A percentile compares a stretch with the other conserved stretches of the same genome.
These are phyloP conservation scores for Stephania cephalantha DNA, from an alignment of 164 flowering plant species.

Conservation along the genomic window DNA sequence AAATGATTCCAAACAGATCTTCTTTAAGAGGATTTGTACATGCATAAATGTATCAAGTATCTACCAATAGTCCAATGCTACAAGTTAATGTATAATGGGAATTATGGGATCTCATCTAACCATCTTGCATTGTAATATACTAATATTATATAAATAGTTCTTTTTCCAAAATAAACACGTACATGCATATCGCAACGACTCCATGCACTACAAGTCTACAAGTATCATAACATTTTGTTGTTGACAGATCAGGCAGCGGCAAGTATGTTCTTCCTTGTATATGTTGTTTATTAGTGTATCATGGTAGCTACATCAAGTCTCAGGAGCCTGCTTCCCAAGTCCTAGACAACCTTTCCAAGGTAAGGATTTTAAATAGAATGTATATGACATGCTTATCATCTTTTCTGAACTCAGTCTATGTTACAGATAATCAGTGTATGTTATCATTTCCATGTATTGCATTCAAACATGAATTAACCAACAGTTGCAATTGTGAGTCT, in stretches of 20 bases:
- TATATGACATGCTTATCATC: not conserved
- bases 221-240: not conserved
- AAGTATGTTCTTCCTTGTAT: slow-evolving; percentile 76
- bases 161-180: too few relatives aligned
- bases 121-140: too few relatives aligned
- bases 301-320: slow-evolving; percentile 38
- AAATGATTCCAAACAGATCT: too few relatives aligned
- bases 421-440: not conserved
- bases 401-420: not conserved
- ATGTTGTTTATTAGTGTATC: slow-evolving; percentile 48
- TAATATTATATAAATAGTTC: too few relatives aligned
- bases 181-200: too few relatives aligned
- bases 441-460: not conserved
- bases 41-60: too few relatives aligned
- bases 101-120: too few relatives aligned
- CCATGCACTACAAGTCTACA: too few relatives aligned
- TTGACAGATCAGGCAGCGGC: slow-evolving; percentile 50
- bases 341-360: slow-evolving; percentile 60
- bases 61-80: too few relatives aligned
- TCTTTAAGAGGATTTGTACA: too few relatives aligned
- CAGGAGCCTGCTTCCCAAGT: slow-evolving; percentile 38
- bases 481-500: not conserved
- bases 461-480: not conserved
- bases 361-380: slow-evolving; percentile 16
- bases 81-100: too few relatives aligned